Evolutionary conservation across 2,329 filamentous ascomycete genomes (phyloP).

Genomic region (Helminthosporium solani): DNA sequence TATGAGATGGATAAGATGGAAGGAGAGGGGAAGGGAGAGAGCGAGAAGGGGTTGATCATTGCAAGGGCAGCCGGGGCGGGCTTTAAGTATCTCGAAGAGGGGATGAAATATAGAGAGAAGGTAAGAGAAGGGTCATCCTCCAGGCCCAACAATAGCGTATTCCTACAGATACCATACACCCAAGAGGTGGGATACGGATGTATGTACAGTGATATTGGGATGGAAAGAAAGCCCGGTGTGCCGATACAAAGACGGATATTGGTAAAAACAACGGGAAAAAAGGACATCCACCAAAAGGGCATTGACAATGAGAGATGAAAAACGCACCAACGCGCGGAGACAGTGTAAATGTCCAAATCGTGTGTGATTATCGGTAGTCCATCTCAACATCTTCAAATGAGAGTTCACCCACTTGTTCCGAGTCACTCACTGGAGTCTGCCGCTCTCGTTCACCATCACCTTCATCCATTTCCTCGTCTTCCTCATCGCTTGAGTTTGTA

Average conservation of each 20-base stretch:
- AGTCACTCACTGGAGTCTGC: constrained; percentile 51
- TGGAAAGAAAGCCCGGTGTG: constrained; percentile 7
- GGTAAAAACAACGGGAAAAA: constrained; percentile 13
- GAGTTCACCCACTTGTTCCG: constrained; percentile 68
- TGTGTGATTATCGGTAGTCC: constrained; percentile 54
- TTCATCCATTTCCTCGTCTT: constrained; percentile 90
- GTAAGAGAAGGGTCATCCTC: constrained; percentile 14
- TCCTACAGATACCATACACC: constrained; percentile 35
- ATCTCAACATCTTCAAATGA: constrained; percentile 63
- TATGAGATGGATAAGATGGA: not conserved
- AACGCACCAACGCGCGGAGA: constrained; percentile 43
- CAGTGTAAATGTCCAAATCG: constrained; percentile 30
- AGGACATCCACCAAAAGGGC: constrained; percentile 1
- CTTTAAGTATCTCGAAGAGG: not conserved
- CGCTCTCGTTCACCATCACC: constrained; percentile 68
- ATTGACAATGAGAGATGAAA: constrained; percentile 21
- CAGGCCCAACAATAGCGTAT: constrained; percentile 24
- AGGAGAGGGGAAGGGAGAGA: not conserved
- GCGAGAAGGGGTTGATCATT: not conserved
- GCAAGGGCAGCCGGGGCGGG: constrained; percentile 1
- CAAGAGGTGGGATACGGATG: constrained; percentile 21
- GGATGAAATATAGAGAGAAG: constrained; percentile 1
- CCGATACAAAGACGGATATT: constrained; percentile 14
- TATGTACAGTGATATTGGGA: constrained; percentile 26
- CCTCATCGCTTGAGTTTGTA: constrained; percentile 91